Base-by-base conservation (phyloP, 73 alveolate genomes). In the Tetrahymena thermophila region DNA sequence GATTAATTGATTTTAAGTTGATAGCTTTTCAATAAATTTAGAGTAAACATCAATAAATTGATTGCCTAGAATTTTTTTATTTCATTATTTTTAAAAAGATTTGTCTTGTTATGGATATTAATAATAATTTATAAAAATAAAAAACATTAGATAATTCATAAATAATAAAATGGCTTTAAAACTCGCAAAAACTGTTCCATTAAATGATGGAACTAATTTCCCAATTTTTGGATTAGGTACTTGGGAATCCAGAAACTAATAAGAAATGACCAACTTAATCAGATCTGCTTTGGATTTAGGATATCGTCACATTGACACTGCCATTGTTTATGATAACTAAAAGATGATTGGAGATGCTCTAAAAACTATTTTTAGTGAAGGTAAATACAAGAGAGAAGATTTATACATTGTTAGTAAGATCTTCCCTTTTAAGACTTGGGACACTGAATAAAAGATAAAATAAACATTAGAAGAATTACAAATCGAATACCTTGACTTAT, bases 291-390 rank as follows among this genome's bases (percentile, higher is more conserved):
- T 97, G 23, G 93, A 96, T 89, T 97, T 56, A 37, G 99, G 99
- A n/a, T 97, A 97, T 95, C 96, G 99, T 43, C 98, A 96, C n/a
- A 94, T 97, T 94, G 99, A 98, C 94, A 95, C 98, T 10, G 99
- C 99, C 16, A 50, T 96, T 3, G 84, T 89, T 17, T 98, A 98
- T 56, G 94, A 56, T 17, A 98, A 98, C 57, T 98, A 98, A 96
- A 97, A 25, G 43, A 97, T 83, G 40, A 96, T 98, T 40, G 99
- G 99, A 28, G 96, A 95, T 35, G 99, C 97, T n/a, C 94, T 98
- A 3, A 56, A 93, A 93, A 94, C 94, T 43, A 84, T 94, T 85
- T n/a, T 96, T 31, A 93, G 85, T 55, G 96, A 89, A 56, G 96
- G 96, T 7, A 96, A 96, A 35, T 85, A 95, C 17, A 97, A 96